phyloP scores from a whole-genome alignment of 2,329 filamentous ascomycete genomes.

The Nannizzia gypsea region DNA sequence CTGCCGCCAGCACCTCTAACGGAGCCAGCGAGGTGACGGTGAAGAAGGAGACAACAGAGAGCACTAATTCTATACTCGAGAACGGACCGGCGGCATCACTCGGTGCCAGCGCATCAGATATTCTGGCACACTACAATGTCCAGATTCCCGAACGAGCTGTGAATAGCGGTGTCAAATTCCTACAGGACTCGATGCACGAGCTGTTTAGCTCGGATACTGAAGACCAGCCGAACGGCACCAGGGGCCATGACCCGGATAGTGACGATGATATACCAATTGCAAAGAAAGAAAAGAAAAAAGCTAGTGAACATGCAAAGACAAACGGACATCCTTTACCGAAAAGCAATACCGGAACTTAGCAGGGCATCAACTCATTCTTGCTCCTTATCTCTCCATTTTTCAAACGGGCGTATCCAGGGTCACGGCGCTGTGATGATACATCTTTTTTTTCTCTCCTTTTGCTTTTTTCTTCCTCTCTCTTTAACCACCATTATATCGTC shows the following conservation, averaged over 20 bases:
- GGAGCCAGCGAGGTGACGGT: not conserved
- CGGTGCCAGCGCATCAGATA: not conserved
- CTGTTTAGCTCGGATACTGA: slow-evolving; percentile 25
- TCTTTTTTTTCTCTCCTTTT: not conserved
- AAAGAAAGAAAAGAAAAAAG: not conserved
- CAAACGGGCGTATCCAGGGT: not conserved
- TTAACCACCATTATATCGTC: too few species aligned
- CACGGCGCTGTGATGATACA: not conserved
- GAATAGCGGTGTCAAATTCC: slow-evolving; percentile 38
- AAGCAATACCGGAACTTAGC: not conserved
- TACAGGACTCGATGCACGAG: slow-evolving; percentile 40
- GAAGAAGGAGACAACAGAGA: not conserved
- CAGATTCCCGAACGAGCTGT: slow-evolving; percentile 40
- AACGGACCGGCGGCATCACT: not conserved
- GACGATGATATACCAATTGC: not conserved
- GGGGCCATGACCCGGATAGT: not conserved
- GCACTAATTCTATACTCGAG: not conserved
- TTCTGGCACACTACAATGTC: slow-evolving; percentile 26
- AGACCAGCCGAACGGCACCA: slow-evolving; percentile 5
- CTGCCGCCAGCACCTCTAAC: not conserved
- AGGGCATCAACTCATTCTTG: not conserved
- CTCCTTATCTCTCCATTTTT: not conserved
- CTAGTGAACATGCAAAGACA: not conserved
- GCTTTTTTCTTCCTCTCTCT: not conserved
- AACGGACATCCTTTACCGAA: not conserved